phyloP scores from a whole-genome alignment of 2,329 filamentous ascomycete species.

The Apiospora sp. region DNA sequence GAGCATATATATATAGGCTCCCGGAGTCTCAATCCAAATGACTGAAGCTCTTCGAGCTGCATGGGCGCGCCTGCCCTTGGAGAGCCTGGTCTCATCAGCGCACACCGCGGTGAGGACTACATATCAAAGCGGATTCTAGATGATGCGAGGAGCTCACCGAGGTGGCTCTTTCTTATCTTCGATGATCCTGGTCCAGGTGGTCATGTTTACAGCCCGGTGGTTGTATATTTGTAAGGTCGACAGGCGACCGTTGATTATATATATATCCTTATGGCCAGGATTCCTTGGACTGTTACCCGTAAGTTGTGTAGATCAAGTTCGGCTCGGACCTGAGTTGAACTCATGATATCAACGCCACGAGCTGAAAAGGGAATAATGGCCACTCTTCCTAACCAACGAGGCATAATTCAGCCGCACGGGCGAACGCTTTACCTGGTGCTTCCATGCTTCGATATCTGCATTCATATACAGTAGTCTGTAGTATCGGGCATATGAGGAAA shows the following conservation, averaged over 20 bases:
- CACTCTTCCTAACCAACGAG: background rate
- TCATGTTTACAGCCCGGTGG: background rate
- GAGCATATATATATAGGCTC: background rate
- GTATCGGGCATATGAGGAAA: background rate
- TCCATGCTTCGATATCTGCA: background rate
- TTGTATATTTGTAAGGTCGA: background rate
- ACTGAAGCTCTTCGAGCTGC: background rate
- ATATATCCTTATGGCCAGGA: conserved; percentile 3
- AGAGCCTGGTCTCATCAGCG: background rate
- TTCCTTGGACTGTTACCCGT: background rate
- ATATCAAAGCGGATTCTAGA: background rate
- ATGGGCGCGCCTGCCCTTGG: background rate
- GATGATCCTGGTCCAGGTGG: background rate
- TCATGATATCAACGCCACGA: conserved; percentile 2
- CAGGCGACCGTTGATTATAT: background rate
- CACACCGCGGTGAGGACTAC: background rate
- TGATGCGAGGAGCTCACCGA: background rate
- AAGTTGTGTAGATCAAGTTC: background rate
- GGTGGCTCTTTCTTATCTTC: background rate
- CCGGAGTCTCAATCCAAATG: background rate
- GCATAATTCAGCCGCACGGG: conserved; percentile 9
- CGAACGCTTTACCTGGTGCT: background rate
- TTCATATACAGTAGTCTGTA: background rate
- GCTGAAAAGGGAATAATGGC: background rate
- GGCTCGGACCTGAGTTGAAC: background rate